These are phyloP conservation scores for Podochytrium sp. DNA, from an alignment of 192 early-diverging fungal genomes.

Conservation along the genomic window DNA sequence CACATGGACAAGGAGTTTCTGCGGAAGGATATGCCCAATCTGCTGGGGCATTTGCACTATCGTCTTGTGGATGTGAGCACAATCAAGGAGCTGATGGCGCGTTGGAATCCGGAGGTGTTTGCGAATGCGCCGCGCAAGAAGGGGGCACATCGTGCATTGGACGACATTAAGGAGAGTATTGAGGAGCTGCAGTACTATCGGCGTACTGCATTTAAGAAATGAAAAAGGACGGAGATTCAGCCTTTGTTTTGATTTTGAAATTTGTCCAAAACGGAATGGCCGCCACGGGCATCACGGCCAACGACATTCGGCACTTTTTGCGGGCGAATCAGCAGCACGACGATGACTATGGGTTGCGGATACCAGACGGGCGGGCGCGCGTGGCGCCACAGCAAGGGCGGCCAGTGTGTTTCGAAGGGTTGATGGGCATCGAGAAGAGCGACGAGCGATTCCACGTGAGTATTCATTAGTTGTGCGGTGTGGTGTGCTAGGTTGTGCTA, in stretches of 20 bases:
- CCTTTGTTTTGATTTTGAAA: no score
- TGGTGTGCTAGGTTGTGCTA: neutral
- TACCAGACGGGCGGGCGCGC: neutral
- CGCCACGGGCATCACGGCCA: no score
- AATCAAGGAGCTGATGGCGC: conserved; percentile 79
- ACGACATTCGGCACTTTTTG: neutral
- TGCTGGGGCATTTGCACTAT: conserved; percentile 82
- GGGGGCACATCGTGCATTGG: conserved; percentile 72
- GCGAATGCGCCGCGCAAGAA: conserved; percentile 63
- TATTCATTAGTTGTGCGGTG: neutral
- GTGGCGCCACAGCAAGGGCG: neutral
- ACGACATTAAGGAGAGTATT: conserved; percentile 93
- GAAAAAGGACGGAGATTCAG: no score
- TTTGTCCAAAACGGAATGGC: neutral
- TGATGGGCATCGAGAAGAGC: conserved; percentile 3
- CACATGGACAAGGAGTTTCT: conserved; percentile 90
- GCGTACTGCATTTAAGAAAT: conserved; percentile 60
- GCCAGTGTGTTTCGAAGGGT: neutral
- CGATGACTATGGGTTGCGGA: neutral
- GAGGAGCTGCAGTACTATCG: conserved; percentile 83
- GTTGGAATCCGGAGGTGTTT: conserved; percentile 70
- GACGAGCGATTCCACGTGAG: conserved; percentile 55
- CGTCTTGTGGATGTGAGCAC: conserved; percentile 86
- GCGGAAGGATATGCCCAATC: conserved; percentile 74
- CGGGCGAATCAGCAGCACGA: neutral